A percentile compares a stretch with the other conserved stretches of the same genome.
These are phyloP conservation scores for Rhodotorula sphaerocarpa DNA, from an alignment of 768 basidiomycete genomes.

Conservation along the genomic window DNA sequence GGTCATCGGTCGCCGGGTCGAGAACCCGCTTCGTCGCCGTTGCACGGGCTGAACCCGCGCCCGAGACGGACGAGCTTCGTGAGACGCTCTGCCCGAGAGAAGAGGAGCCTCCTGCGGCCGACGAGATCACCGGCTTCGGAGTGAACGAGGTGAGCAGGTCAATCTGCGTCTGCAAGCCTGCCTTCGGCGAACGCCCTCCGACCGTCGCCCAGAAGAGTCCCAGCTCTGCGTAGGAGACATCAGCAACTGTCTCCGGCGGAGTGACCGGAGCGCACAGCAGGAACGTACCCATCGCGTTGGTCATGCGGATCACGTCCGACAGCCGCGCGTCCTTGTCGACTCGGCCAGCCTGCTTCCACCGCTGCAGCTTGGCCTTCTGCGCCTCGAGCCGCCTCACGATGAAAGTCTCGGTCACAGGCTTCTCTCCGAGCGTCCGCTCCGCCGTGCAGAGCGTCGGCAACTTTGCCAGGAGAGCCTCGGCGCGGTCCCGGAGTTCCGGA, in stretches of 20 bases:
- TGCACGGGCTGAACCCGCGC: neutral
- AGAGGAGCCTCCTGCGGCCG: neutral
- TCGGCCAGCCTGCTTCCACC: slow-evolving; percentile 14
- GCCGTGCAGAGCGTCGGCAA: slow-evolving; percentile 19
- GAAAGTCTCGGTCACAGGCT: slow-evolving; percentile 25
- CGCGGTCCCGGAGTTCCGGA: slow-evolving; percentile 11
- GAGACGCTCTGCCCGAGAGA: no score
- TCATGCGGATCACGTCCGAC: slow-evolving; percentile 19
- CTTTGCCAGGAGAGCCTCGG: slow-evolving; percentile 1
- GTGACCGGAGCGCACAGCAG: neutral
- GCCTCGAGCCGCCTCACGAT: slow-evolving; percentile 11
- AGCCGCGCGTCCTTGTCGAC: slow-evolving; percentile 1
- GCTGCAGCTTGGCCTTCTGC: slow-evolving; percentile 14
- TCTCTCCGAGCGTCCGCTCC: slow-evolving; percentile 29
- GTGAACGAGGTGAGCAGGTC: slow-evolving; percentile 22
- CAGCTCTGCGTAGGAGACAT: neutral
- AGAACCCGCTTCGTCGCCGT: neutral
- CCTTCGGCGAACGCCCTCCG: slow-evolving; percentile 4
- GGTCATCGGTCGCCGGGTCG: slow-evolving; percentile 9
- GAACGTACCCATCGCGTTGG: slow-evolving; percentile 19
- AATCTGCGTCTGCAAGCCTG: slow-evolving; percentile 13
- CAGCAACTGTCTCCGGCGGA: no score
- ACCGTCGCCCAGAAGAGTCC: slow-evolving; percentile 30
- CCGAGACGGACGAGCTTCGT: neutral
- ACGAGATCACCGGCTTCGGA: slow-evolving; percentile 2